Base-by-base conservation (phyloP, 495 filamentous ascomycete genomes). In the Aspergillus cavernicola region DNA sequence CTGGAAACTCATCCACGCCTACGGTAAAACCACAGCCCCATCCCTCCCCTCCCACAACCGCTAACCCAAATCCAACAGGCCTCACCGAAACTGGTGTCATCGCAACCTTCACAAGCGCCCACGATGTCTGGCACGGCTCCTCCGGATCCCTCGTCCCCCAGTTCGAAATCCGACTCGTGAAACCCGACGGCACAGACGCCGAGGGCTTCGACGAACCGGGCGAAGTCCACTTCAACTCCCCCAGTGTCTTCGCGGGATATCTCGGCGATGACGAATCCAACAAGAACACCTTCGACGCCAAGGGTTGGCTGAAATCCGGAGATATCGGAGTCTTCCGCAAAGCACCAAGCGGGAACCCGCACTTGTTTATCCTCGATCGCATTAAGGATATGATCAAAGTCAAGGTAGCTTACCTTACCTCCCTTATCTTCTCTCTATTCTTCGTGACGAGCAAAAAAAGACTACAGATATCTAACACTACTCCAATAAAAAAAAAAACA, bases 351-450 rank as follows among this genome's bases (percentile, higher is more conserved):
- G 57, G 57, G 11, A 62, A 85, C 44, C 84, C 89, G 63, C 87
- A 92, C 62, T 57, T 90, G 29, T 81, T 82, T 50, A 84, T 92
- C 28, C 82, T 87, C 1, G 88, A 92, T 63, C 79, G 88, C n/a
- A 80, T 90, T 55, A 90, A 90, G 69, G 88, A 92, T 68, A 69
- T 92, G 41, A 90, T 92, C 68, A 92, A 92, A 66, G 81, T 86
- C 53, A 58, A 88, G 84, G 57, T 57, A n/a, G n/a, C n/a, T n/a
- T n/a, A n/a, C n/a, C 3, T 6, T 6, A 40, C 11, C 18, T 22
- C 24, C 11, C 39, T 24, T 24, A 26, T 42, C 39, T 3, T 15
- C 11, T 42, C 19, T 6, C 11, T 8, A 8, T 22, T 12, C 18
- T n/a, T n/a, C n/a, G n/a, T n/a, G n/a, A n/a, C n/a, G n/a, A n/a